These are phyloP conservation scores for Leishmania turanica DNA, from an alignment of 208 protist genomes.

Conservation along the genomic window DNA sequence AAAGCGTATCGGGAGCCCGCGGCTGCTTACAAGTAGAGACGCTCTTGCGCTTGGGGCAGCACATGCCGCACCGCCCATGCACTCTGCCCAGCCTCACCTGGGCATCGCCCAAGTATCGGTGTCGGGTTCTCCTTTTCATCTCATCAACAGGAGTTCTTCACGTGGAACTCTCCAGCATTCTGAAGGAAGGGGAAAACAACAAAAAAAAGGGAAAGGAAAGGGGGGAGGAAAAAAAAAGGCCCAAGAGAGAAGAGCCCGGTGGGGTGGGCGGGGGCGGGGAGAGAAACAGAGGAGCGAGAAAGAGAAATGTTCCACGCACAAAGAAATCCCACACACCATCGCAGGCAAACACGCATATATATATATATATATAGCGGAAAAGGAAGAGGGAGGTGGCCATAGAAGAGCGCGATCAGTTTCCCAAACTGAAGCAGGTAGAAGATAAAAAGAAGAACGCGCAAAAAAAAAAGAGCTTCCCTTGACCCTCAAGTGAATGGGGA, in stretches of 20 bases:
- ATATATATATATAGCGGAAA: not conserved
- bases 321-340: not conserved
- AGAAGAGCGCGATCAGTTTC: not conserved
- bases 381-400: not conserved
- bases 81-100: not conserved
- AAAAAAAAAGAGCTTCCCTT: not conserved
- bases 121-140: not conserved
- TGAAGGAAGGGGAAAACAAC: not conserved
- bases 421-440: not conserved
- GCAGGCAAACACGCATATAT: not conserved
- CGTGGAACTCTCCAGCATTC: conserved; percentile 14
- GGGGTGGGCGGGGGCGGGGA: not conserved
- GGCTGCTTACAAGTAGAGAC: not conserved
- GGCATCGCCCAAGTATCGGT: not conserved
- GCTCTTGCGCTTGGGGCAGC: not conserved
- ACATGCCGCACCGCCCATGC: not conserved
- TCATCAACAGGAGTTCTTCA: conserved; percentile 7
- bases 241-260: conserved; percentile 8
- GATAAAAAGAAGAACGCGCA: not conserved
- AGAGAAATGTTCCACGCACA: not conserved
- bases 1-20: not conserved
- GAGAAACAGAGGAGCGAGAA: conserved; percentile 1
- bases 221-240: not conserved
- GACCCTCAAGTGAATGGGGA: not conserved
- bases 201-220: not conserved